phyloP scores from a whole-genome alignment of 108 stramenopile species.

The Conticribra weissflogii region DNA sequence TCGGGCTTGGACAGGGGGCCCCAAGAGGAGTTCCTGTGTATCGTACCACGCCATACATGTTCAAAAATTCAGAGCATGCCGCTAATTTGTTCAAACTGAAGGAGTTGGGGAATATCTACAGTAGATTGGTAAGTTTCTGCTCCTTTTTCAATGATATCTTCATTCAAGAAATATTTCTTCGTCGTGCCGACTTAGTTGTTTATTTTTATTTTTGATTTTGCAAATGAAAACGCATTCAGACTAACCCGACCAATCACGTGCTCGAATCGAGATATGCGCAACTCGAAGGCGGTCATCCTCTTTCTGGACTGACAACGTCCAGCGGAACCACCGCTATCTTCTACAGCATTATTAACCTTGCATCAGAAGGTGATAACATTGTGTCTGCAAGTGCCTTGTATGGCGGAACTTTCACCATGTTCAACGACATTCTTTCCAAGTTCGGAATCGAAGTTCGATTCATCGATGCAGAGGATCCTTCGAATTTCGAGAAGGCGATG shows the following conservation, averaged over 20 bases:
- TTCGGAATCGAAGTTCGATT: constrained; percentile 83
- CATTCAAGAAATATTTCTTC: not conserved
- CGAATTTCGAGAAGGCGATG: constrained; percentile 46
- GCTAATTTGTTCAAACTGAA: constrained; percentile 83
- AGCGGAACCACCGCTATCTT: constrained; percentile 63
- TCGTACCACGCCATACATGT: constrained; percentile 77
- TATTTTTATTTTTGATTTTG: too few relatives aligned
- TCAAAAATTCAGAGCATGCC: constrained; percentile 79
- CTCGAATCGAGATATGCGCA: constrained; percentile 71
- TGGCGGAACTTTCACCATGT: constrained; percentile 81
- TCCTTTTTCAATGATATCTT: not conserved
- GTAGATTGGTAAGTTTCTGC: constrained; percentile 18
- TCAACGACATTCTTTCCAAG: constrained; percentile 72
- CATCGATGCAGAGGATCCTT: constrained; percentile 69
- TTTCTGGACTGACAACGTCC: constrained; percentile 18
- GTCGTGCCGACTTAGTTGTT: too few relatives aligned
- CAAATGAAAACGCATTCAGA: too few relatives aligned
- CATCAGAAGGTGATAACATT: constrained; percentile 85
- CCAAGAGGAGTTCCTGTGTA: constrained; percentile 81
- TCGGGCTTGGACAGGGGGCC: constrained; percentile 60
- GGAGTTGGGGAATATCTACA: constrained; percentile 91
- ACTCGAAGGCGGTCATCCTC: constrained; percentile 71
- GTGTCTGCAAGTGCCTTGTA: constrained; percentile 68
- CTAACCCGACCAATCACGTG: constrained; percentile 77
- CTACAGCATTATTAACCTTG: constrained; percentile 76